Base-by-base conservation (phyloP, 2,329 filamentous ascomycete species). In the Chaetomium globosum region DNA sequence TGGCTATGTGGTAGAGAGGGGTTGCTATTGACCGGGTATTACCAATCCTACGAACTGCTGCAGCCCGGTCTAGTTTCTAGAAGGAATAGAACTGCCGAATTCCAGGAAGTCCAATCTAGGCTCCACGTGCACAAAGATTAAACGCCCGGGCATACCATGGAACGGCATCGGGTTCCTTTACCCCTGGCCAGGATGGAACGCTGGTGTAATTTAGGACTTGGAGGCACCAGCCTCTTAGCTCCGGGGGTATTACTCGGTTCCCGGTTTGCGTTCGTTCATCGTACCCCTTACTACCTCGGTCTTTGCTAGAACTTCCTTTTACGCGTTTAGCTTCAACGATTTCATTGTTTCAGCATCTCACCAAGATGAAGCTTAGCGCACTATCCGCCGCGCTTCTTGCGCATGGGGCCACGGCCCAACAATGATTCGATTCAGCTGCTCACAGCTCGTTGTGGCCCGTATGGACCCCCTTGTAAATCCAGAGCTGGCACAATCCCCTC, bases 381-480 rank as follows among this genome's bases (percentile, higher is more conserved):
- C 23, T 63, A 1, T 30, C 59, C 23, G 28, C 66, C 21, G 67
- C 60, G 49, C 66, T 70, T 12, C 61, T 68, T 31, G 67, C 61
- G 36, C 66, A 65, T 7, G 59, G 28, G 5, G 59, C 54, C 26
- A 13, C 63, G 8, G 68, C 63, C 4, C 68, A 43, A 72, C 72
- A 2, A 72, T 72, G 70, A 66, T 75, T 26, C 73, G 73, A 6
- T 75, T 75, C 63, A 69, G 72, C 57, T 75, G 73, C 65, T 72
- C 73, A 9, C 73, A 73, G 36, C 69, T 74, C 2, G 70, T 71
- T 52, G 70, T 75, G 46, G 67, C 71, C 12, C 72, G 73, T 1
- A 68, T 74, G 21, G 73, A 75, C 53, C 73, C 73, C 9, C 48
- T 72, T 33, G 71, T 72, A 52, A 69, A 71, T 59, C 71, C 70